Conservation (phyloP, 768 basidiomycete genomes). For the Lactarius psammicola region DNA sequence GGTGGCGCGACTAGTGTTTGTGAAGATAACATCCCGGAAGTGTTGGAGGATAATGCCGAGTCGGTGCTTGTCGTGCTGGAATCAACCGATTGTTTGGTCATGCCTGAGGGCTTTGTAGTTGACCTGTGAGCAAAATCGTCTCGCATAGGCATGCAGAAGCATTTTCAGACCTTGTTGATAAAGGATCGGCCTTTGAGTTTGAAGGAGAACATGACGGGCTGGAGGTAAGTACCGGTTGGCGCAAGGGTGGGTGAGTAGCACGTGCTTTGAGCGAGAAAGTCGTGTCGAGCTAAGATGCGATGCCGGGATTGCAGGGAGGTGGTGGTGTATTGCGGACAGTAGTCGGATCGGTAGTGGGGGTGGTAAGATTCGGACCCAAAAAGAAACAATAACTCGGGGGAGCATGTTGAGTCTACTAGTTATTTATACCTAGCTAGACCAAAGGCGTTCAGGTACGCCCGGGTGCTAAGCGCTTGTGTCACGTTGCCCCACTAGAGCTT, state of each 20-base stretch:
- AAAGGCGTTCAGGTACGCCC: background rate
- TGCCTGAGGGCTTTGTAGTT: too few species aligned
- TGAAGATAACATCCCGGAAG: background rate
- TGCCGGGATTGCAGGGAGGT: background rate
- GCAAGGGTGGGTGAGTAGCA: background rate
- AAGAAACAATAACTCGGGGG: background rate
- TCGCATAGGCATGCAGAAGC: background rate
- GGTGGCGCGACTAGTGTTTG: background rate
- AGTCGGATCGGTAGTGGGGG: background rate
- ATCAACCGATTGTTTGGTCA: background rate
- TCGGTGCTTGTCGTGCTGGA: background rate
- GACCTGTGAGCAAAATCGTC: background rate
- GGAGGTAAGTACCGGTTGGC: too few species aligned
- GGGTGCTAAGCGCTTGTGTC: background rate
- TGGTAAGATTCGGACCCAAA: background rate
- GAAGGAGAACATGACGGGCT: background rate
- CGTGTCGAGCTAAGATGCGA: background rate
- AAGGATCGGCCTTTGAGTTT: background rate
- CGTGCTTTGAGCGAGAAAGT: background rate
- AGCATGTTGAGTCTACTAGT: too few species aligned
- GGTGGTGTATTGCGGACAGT: background rate
- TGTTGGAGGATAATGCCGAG: background rate
- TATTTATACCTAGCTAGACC: background rate
- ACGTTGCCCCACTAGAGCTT: background rate
- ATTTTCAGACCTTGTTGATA: background rate